A percentile compares a stretch with the other conserved stretches of the same genome.
Conservation (phyloP, 805 yeast genomes). For the Vanderwaltozyma verrucispora region DNA sequence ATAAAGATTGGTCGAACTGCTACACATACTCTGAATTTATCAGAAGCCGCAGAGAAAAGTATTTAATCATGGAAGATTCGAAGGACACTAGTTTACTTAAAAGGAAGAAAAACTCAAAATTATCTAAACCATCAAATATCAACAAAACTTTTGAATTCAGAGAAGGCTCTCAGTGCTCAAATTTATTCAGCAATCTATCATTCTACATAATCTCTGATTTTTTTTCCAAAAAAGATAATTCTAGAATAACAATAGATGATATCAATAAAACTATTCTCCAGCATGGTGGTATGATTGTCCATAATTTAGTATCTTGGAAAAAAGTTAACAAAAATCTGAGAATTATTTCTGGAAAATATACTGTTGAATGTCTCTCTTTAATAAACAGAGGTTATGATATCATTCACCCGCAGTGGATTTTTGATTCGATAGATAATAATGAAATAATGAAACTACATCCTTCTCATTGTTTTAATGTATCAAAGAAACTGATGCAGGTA, state of each 20-base stretch:
- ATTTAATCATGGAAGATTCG: not conserved
- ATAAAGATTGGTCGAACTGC: slow-evolving; percentile 50
- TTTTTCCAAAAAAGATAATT: slow-evolving; percentile 8
- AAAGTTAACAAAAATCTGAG: slow-evolving; percentile 10
- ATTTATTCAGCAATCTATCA: slow-evolving; percentile 35
- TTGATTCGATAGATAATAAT: slow-evolving; percentile 38
- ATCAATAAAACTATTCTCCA: slow-evolving; percentile 32
- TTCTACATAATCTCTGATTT: slow-evolving; percentile 50
- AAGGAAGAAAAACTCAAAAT: not conserved
- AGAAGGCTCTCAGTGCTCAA: slow-evolving; percentile 7
- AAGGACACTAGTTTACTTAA: not conserved
- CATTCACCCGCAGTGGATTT: slow-evolving; percentile 59
- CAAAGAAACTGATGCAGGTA: slow-evolving; percentile 18
- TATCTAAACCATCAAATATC: not conserved
- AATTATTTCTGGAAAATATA: slow-evolving; percentile 32
- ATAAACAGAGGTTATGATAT: slow-evolving; percentile 46
- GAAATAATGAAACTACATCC: slow-evolving; percentile 49
- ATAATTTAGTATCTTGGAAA: slow-evolving; percentile 23
- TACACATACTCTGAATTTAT: slow-evolving; percentile 43
- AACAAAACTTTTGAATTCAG: not conserved
- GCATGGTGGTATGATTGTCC: slow-evolving; percentile 42
- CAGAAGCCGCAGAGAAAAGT: not conserved
- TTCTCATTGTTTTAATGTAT: slow-evolving; percentile 39
- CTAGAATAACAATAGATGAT: slow-evolving; percentile 27
- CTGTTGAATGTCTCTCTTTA: slow-evolving; percentile 32